phyloP scores from a whole-genome alignment of 768 basidiomycete species.

The Leucocoprinus sp. region DNA sequence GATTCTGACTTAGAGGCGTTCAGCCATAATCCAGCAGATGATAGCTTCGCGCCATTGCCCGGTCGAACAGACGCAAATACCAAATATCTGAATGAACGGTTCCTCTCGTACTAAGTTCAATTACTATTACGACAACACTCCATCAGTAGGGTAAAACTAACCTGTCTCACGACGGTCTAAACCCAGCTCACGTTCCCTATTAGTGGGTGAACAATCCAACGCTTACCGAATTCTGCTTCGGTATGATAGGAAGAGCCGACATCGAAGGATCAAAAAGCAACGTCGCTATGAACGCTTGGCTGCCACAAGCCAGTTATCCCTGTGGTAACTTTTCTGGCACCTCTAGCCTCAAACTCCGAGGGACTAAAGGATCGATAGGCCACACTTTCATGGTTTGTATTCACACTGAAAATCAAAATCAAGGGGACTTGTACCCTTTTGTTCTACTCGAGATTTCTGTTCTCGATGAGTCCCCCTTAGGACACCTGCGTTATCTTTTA shows the following conservation, averaged over 20 bases:
- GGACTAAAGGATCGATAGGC: conserved; percentile 80
- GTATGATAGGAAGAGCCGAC: conserved; percentile 79
- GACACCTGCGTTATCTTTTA: conserved; percentile 76
- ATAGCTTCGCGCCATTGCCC: conserved; percentile 75
- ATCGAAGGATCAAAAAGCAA: conserved; percentile 80
- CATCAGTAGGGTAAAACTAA: conserved; percentile 84
- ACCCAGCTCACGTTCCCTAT: conserved; percentile 78
- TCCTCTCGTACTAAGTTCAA: conserved; percentile 80
- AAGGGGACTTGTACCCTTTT: conserved; percentile 77
- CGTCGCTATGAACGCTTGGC: conserved; percentile 80
- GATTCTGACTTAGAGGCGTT: conserved; percentile 81
- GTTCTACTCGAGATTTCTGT: conserved; percentile 76
- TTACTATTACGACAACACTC: conserved; percentile 67
- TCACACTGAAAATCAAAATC: conserved; percentile 78
- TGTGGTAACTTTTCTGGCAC: conserved; percentile 76
- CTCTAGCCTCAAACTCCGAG: conserved; percentile 73
- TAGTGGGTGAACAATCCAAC: conserved; percentile 75
- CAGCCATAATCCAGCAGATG: conserved; percentile 81
- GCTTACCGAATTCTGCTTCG: conserved; percentile 74
- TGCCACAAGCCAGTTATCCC: conserved; percentile 77
- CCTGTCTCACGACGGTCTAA: conserved; percentile 81
- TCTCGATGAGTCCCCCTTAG: conserved; percentile 73
- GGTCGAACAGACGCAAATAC: conserved; percentile 74
- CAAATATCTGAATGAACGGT: conserved; percentile 79
- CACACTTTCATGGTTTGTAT: conserved; percentile 79